phyloP scores from a whole-genome alignment of 192 early-diverging fungal species.

The Umbelopsis isabellina region DNA sequence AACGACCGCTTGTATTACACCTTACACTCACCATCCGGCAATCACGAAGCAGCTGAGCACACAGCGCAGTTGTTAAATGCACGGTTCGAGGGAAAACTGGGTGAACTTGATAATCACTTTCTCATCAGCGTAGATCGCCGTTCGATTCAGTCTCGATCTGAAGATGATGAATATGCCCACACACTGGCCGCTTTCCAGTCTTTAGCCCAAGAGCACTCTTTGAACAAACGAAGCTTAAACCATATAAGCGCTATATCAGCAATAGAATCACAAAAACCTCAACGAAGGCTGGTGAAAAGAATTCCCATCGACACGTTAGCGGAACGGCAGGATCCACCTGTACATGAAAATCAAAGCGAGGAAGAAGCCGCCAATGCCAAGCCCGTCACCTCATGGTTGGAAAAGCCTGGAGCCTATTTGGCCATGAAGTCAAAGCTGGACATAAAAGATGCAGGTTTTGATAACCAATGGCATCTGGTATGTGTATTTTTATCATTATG shows the following conservation, averaged over 20 bases:
- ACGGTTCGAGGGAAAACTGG: constrained; percentile 63
- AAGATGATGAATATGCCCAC: background rate
- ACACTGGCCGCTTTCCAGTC: background rate
- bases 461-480: constrained; percentile 84
- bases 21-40: constrained; percentile 42
- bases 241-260: background rate
- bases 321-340: constrained; percentile 5
- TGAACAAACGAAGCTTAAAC: background rate
- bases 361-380: constrained; percentile 25
- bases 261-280: constrained; percentile 27
- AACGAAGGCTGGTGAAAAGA: constrained; percentile 21
- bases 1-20: constrained; percentile 52
- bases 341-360: constrained; percentile 28
- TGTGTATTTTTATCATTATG: constrained; percentile 10
- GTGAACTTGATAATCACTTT: constrained; percentile 67
- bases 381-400: constrained; percentile 9
- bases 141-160: background rate
- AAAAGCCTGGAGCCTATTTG: constrained; percentile 25
- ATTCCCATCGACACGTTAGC: constrained; percentile 4
- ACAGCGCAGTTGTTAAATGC: constrained; percentile 46
- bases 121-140: constrained; percentile 51
- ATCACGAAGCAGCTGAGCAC: constrained; percentile 33
- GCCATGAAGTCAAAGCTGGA: constrained; percentile 43
- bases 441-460: constrained; percentile 77
- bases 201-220: background rate